phyloP scores from a whole-genome alignment of 345 rosid genomes.

The Conringia planisiliqua region DNA sequence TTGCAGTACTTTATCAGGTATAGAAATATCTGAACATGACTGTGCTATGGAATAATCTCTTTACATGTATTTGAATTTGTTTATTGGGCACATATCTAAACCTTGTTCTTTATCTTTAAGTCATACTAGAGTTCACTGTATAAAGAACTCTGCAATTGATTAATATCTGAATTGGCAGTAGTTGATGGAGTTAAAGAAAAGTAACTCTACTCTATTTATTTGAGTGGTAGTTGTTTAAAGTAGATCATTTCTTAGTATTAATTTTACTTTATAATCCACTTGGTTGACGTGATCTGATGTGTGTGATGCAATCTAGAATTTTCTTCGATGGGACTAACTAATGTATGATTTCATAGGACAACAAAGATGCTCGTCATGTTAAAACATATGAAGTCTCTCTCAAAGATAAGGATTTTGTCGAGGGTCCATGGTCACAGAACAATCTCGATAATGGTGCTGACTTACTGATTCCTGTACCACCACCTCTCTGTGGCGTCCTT shows the following conservation, averaged over 20 bases:
- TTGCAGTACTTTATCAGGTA: slow-evolving; percentile 96
- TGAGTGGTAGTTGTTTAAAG: not conserved
- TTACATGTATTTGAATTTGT: not conserved
- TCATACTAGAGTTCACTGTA: not conserved
- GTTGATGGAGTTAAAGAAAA: slow-evolving; percentile 3
- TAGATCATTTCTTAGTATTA: not conserved
- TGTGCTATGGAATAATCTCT: not conserved
- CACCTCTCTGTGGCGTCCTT: slow-evolving; percentile 97
- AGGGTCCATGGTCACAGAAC: slow-evolving; percentile 98
- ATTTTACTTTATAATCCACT: not conserved
- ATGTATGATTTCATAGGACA: slow-evolving; percentile 56
- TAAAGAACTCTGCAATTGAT: not conserved
- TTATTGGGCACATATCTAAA: not conserved
- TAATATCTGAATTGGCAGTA: not conserved
- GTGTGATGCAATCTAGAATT: not conserved
- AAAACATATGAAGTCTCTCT: slow-evolving; percentile 93
- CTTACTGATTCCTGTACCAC: slow-evolving; percentile 90
- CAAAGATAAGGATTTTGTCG: slow-evolving; percentile 93
- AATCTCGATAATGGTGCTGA: slow-evolving; percentile 94
- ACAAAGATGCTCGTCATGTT: slow-evolving; percentile 96
- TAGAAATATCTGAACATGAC: not conserved
- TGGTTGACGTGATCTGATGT: slow-evolving; percentile 8
- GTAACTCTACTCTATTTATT: slow-evolving; percentile 1
- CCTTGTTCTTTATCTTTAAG: not conserved
- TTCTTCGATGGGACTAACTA: slow-evolving; percentile 4